Percentiles rank a stretch among this genome's conserved stretches.
Conservation (phyloP, 2,329 filamentous ascomycete genomes). For the Sclerotinia glacialis region DNA sequence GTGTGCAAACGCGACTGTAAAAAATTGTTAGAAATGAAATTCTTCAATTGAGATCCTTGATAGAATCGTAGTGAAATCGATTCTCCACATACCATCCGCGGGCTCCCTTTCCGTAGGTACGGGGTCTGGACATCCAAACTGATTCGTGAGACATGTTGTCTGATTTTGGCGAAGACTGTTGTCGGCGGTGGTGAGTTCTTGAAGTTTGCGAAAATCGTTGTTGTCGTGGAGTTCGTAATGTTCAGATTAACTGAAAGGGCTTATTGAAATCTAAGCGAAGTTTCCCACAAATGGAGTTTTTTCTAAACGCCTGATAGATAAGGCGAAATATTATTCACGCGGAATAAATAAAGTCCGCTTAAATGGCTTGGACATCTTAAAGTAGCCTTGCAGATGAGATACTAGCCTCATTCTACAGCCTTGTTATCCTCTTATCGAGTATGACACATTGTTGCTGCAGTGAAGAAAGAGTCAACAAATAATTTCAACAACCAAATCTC, state of each 20-base stretch:
- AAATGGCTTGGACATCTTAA: too few species aligned
- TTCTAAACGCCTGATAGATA: background rate
- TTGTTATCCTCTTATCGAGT: background rate
- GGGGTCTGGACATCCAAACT: constrained; percentile 98
- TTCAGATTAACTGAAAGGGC: constrained; percentile 13
- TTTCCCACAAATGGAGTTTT: constrained; percentile 19
- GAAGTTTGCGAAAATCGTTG: constrained; percentile 14
- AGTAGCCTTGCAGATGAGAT: constrained; percentile 1
- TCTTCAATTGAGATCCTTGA: constrained; percentile 9
- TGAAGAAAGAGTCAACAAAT: background rate
- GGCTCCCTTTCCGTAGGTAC: constrained; percentile 95
- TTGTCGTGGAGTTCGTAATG: constrained; percentile 14
- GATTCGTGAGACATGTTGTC: constrained; percentile 82
- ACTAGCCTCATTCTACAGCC: background rate
- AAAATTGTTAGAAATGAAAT: constrained; percentile 24
- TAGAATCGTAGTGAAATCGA: constrained; percentile 4
- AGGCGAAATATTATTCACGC: fast-evolving
- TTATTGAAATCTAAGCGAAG: constrained; percentile 19
- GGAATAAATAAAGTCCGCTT: background rate
- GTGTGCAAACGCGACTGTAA: constrained; percentile 76
- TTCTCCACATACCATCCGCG: constrained; percentile 74
- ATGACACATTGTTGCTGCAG: background rate
- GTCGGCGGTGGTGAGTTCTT: constrained; percentile 22
- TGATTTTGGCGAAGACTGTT: constrained; percentile 33
- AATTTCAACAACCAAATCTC: background rate